Evolutionary conservation across 225 moss, liverwort and hornwort genomes (phyloP), one percentile per base, ranked within the genome.

Genomic region (Ulota crispa): DNA sequence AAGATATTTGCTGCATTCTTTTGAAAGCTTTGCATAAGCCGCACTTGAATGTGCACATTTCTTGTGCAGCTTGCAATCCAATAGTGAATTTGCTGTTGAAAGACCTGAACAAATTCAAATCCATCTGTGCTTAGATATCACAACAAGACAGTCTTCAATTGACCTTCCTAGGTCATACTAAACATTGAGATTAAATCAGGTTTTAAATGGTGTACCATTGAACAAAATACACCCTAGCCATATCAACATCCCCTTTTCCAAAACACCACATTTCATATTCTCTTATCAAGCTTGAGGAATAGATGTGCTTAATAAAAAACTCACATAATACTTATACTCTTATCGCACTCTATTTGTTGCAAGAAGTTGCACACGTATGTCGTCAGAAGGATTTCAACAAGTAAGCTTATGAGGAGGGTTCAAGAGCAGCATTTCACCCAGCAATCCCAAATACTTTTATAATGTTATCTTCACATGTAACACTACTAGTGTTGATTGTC

Each of bases 71-170:
- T 20, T 79, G 70, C 86, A 82, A 37, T 82, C 75, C 15, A 86
- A 6, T 18, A 86, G 67, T 4, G 62, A 61, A 32, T 86, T 23
- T 75, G 82, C 82, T 19, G 70, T 82, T 55, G 42, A 69, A 69
- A 79, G 23, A 61, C 86, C 78, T 86, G 75, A 20, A 42, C 23
- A n/a, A 50, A 39, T 0, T 32, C 12, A 60, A 20, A 67, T 32
- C 6, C 42, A 37, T 36, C 5, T 19, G 3, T 9, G 2, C 0
- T 8, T 64, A 27, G 18, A 55, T 21, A 67, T 47, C 16, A 15
- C 3, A 37, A 57, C 2, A 7, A 4, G 0, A 61, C 2, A 30
- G 0, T 26, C 9, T 5, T 6, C 36, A 1, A n/a, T n/a, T 23
- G 39, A 77, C 16, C 63, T 30, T 2, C 9, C 63, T 13, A 62